A percentile compares a stretch with the other conserved stretches of the same genome.
Evolutionary conservation across 2,329 filamentous ascomycete species (phyloP).

Genomic region (Akanthomyces lecanii): DNA sequence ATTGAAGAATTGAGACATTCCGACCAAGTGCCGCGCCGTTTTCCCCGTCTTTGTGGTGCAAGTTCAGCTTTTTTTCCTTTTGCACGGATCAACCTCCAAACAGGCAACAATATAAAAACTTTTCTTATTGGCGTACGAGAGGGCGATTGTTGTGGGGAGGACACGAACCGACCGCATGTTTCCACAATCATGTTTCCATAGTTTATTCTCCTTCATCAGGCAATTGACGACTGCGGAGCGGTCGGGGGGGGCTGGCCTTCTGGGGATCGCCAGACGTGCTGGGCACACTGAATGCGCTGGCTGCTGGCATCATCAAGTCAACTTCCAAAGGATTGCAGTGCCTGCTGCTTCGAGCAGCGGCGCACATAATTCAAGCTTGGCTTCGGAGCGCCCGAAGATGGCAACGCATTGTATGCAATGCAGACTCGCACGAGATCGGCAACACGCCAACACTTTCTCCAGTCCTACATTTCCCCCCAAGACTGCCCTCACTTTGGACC

Average conservation of each 20-base stretch:
- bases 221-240: neutral
- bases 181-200: slow-evolving; percentile 2
- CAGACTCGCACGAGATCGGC: neutral
- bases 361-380: neutral
- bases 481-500: neutral
- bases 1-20: too few relatives aligned
- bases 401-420: neutral
- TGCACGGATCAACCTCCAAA: neutral
- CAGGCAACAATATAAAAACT: slow-evolving; percentile 12
- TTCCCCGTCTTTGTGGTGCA: too few relatives aligned
- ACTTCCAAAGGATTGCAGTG: neutral
- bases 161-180: neutral
- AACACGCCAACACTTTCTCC: neutral
- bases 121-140: slow-evolving; percentile 3
- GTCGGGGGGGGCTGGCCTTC: neutral
- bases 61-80: neutral
- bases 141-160: neutral
- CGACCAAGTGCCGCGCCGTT: too few relatives aligned
- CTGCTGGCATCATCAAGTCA: neutral
- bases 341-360: neutral
- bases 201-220: neutral
- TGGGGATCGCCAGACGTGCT: neutral
- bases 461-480: neutral
- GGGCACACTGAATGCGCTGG: too few relatives aligned
- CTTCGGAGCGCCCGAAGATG: neutral